Base-by-base conservation (phyloP, 345 rosid species). In the Eucalyptus globulus region DNA sequence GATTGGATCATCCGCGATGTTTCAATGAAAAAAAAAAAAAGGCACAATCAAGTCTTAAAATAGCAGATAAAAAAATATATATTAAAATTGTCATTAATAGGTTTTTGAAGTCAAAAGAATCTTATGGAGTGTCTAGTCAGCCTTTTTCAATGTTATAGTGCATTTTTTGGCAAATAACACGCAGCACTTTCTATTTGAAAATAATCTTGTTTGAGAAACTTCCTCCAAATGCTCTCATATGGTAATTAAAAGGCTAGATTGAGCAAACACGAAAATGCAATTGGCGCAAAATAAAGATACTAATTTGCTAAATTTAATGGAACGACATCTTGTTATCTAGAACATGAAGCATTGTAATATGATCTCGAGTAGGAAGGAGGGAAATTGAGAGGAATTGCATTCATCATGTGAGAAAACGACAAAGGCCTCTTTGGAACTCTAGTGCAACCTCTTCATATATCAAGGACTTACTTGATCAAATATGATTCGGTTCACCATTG, bases 261-360 rank as follows among this genome's bases (percentile, higher is more conserved):
- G 27, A 37, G 3, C 47, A 72, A 72, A 37, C 26, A 11, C 2
- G 0, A 37, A 72, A 72, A 72, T 37, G 26, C 45, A 76, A 19
- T 76, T 72, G 21, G 44, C 0, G 0, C 5, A 0, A 72, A 2
- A 3, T 9, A 72, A 17, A 69, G 2, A 19, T 72, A 11, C 1
- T 37, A 72, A 0, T 72, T 37, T 72, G 12, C 27, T 37, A 34
- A 1, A 11, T 6, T 72, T 21, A 21, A 37, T 6, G 83, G 24
- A 3, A 37, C 0, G 2, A 0, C 0, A 2, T 9, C 7, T 69
- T 3, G 4, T 31, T 31, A 16, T 31, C 7, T 69, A 34, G 6
- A 16, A 31, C 21, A 34, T 11, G 14, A 21, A 76, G 29, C 4
- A 4, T 5, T 37, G 27, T 37, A 10, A 37, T 21, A 5, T 21